Evolutionary conservation across 1,284 basidiomycete species (phyloP), one percentile per base, ranked within the genome.

Genomic region (Microbotryomycetes sp.): DNA sequence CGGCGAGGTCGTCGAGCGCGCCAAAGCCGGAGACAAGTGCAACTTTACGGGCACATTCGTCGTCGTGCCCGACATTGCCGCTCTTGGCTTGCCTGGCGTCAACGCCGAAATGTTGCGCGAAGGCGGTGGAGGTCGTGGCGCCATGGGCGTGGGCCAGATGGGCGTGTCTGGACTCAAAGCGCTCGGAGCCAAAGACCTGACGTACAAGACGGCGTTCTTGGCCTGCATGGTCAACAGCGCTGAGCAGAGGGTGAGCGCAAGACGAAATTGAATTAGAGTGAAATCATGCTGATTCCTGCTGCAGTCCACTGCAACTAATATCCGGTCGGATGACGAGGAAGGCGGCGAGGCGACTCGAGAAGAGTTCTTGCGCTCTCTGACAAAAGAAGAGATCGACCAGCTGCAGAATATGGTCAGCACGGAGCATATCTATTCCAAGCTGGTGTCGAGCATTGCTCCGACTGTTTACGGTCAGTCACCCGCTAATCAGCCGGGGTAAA

Each of bases 1-100:
- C 35, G 86, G 87, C 9, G 96, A 98, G 73, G 83, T 97, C 67
- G 96, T 98, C 28, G 96, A 98, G 75, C 84, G 90, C 24, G 96
- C 94, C 29, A 99, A 99, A 76, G 94, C 96, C 0, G 96, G 96
- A 71, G 96, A 99, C 78, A 97, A 97, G 77, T 97, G 92, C 75
- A 86, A 93, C 47, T 98, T 99, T 74, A 97, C 91, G 3, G 96
- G 96, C 16, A 89, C 91, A 0, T 98, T 98, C 76, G 93, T 98
- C 69, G 96, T 98, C 55, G 91, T 99, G 0, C 96, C 96, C 1
- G 96, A 99, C 76, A 94, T 98, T 35, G 89, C 91, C 62, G 93
- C 97, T 75, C 83, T 99, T 27, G 92, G 93, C 13, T 78, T 98
- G 16, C 93, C 93, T 0, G 96, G 96, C 21, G 93, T 96, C 45